phyloP scores from a whole-genome alignment of 176 grass and related monocot genomes.

The maize (Zea mays) region DNA sequence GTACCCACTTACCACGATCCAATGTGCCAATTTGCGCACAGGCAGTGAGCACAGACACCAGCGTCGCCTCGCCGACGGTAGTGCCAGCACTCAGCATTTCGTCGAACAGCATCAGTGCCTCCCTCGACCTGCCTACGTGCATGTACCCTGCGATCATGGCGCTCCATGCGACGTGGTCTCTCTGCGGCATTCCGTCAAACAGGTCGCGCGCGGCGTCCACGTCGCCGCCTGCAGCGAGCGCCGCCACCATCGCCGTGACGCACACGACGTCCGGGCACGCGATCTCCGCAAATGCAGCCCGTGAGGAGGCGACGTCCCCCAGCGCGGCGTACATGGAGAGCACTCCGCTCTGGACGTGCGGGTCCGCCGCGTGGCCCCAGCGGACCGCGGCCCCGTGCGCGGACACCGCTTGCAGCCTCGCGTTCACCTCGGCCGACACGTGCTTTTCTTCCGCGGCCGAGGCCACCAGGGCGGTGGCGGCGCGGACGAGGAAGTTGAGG shows the following conservation, averaged over 20 bases:
- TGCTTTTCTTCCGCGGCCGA: neutral
- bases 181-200: conserved; percentile 59
- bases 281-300: conserved; percentile 50
- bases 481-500: conserved; percentile 67
- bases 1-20: conserved; percentile 68
- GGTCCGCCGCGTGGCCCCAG: conserved; percentile 50
- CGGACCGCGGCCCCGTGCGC: conserved; percentile 54
- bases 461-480: conserved; percentile 33
- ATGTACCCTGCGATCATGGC: conserved; percentile 70
- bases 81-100: conserved; percentile 51
- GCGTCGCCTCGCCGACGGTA: conserved; percentile 47
- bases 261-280: conserved; percentile 50
- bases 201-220: conserved; percentile 53
- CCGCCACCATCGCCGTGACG: conserved; percentile 55
- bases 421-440: neutral
- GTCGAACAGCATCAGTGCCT: conserved; percentile 63
- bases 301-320: conserved; percentile 32
- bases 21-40: conserved; percentile 62
- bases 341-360: conserved; percentile 65
- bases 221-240: conserved; percentile 30
- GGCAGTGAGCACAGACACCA: conserved; percentile 63
- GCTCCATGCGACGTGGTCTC: conserved; percentile 68
- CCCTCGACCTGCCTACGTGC: conserved; percentile 47
- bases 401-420: conserved; percentile 20
- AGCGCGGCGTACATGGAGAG: conserved; percentile 75